Percentiles rank a stretch among this genome's conserved stretches.
Conservation (phyloP, 2,329 filamentous ascomycete species). For the Plenodomus lindquistii region DNA sequence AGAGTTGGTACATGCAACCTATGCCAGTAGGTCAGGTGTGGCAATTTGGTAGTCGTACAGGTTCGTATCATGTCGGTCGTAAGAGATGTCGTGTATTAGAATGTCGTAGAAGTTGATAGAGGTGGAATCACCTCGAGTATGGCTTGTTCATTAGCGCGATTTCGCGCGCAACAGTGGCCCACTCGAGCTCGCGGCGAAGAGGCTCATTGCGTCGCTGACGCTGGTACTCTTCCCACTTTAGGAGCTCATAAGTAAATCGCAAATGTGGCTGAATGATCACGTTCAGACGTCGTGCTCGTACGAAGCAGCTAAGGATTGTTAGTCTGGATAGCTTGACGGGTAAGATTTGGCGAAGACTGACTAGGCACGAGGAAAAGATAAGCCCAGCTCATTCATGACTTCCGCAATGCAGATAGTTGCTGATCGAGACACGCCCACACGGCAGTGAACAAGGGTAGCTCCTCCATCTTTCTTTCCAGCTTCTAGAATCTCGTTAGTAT, state of each 20-base stretch:
- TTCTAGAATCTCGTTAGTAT: conserved; percentile 57
- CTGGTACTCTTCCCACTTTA: conserved; percentile 91
- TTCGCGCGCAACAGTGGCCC: conserved; percentile 84
- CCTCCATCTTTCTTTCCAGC: conserved; percentile 75
- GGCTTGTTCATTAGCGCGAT: conserved; percentile 96
- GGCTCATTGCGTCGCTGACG: conserved; percentile 58
- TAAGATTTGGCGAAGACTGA: conserved; percentile 43
- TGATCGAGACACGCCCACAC: conserved; percentile 91
- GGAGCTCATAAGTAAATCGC: conserved; percentile 85
- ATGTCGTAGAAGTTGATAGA: conserved; percentile 2
- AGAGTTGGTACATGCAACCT: background rate
- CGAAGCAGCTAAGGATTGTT: conserved; percentile 68
- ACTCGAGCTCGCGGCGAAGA: conserved; percentile 81
- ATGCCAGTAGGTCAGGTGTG: conserved; percentile 6
- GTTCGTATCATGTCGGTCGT: conserved; percentile 19
- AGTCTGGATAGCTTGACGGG: conserved; percentile 4
- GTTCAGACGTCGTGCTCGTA: conserved; percentile 87
- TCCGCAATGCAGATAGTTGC: conserved; percentile 99
- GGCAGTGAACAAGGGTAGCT: conserved; percentile 92
- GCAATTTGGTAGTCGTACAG: conserved; percentile 25
- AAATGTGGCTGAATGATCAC: conserved; percentile 98
- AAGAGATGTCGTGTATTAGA: conserved; percentile 7
- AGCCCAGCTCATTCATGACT: conserved; percentile 79
- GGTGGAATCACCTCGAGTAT: conserved; percentile 67
- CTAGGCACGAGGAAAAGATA: conserved; percentile 92